These are phyloP conservation scores for Erodium moschatum DNA, from an alignment of 441 rosid species.

Conservation along the genomic window DNA sequence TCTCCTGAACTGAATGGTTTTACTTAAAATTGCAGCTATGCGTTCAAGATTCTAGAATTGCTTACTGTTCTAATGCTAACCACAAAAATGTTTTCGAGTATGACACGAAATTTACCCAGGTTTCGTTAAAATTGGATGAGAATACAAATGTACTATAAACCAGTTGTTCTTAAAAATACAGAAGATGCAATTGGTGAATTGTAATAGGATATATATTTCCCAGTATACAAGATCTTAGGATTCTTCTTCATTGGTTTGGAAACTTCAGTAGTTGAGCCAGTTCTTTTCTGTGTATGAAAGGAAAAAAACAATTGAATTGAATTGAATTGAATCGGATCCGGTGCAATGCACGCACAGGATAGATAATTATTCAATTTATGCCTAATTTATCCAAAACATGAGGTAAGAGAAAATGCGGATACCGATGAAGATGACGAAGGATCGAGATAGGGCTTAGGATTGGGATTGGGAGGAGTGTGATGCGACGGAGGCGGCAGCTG, in stretches of 20 bases:
- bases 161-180: not conserved
- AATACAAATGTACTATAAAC: not conserved
- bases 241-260: not conserved
- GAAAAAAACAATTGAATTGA: too few relatives aligned
- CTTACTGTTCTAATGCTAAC: not conserved
- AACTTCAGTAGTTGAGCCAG: not conserved
- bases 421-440: not conserved
- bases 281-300: not conserved
- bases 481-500: not conserved
- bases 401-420: not conserved
- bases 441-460: constrained; percentile 4
- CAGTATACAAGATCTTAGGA: not conserved
- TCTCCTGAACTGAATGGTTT: not conserved
- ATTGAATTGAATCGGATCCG: not conserved
- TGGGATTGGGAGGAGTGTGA: constrained; percentile 2
- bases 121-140: not conserved
- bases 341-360: not conserved
- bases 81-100: not conserved
- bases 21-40: too few relatives aligned
- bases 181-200: not conserved
- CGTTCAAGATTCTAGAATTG: not conserved
- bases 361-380: not conserved
- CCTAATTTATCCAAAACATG: not conserved
- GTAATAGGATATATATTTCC: too few relatives aligned
- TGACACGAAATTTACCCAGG: not conserved